These are phyloP conservation scores for Paramecium pentaurelia DNA, from an alignment of 73 alveolate genomes.

Conservation along the genomic window DNA sequence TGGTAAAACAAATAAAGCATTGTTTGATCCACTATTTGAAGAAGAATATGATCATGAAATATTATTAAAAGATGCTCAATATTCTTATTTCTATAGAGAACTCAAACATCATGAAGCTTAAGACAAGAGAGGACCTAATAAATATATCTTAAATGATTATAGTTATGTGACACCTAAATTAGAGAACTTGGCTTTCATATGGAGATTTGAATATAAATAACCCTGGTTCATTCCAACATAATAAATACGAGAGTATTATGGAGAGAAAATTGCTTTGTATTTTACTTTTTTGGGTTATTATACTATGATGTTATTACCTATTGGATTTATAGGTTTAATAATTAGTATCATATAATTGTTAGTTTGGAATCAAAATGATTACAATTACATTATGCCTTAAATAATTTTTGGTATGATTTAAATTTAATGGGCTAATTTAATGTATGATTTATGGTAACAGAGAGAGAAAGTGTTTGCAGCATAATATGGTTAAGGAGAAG, in stretches of 20 bases:
- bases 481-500: neutral
- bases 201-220: neutral
- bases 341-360: neutral
- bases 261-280: neutral
- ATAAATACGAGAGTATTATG: neutral
- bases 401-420: neutral
- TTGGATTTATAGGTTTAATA: neutral
- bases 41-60: neutral
- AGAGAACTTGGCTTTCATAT: neutral
- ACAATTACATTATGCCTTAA: neutral
- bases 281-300: conserved; percentile 3
- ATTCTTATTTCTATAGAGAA: neutral
- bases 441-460: neutral
- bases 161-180: neutral
- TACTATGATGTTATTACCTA: neutral
- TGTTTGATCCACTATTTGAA: neutral
- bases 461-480: neutral
- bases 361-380: neutral
- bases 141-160: neutral
- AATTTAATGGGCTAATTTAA: neutral
- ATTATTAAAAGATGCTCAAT: neutral
- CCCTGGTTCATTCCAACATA: neutral
- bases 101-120: neutral
- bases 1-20: neutral
- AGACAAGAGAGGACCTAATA: neutral